A percentile compares a stretch with the other conserved stretches of the same genome.
These are phyloP conservation scores for Neonectria punicea DNA, from an alignment of 2,329 filamentous ascomycete species.

Conservation along the genomic window DNA sequence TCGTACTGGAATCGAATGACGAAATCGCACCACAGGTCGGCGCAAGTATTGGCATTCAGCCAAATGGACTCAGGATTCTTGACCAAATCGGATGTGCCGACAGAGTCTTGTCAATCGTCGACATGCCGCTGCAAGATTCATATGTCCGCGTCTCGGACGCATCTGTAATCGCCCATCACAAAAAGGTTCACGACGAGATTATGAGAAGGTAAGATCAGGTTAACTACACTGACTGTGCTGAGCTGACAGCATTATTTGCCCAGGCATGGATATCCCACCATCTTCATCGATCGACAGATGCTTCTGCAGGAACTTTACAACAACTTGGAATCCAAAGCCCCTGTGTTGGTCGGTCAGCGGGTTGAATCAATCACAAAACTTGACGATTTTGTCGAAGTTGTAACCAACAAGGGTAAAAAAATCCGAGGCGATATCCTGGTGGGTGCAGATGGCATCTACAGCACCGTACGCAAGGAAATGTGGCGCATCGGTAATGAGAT, in stretches of 20 bases:
- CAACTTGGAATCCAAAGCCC: constrained; percentile 45
- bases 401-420: constrained; percentile 43
- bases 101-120: not conserved
- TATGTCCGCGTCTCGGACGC: not conserved
- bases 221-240: not conserved
- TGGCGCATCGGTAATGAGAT: constrained; percentile 1
- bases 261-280: constrained; percentile 43
- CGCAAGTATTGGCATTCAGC: constrained; percentile 57
- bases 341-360: constrained; percentile 29
- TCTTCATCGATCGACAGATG: constrained; percentile 50
- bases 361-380: constrained; percentile 16
- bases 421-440: constrained; percentile 49
- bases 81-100: constrained; percentile 55
- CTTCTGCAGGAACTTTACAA: constrained; percentile 49
- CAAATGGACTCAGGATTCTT: constrained; percentile 56
- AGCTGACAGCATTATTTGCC: not conserved
- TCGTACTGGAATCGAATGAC: constrained; percentile 57
- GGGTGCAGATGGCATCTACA: constrained; percentile 54
- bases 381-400: constrained; percentile 37
- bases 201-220: not conserved
- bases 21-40: constrained; percentile 58
- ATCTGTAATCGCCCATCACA: not conserved
- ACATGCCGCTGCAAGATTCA: not conserved
- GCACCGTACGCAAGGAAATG: constrained; percentile 47
- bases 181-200: not conserved